phyloP scores from a whole-genome alignment of 805 yeast species.

The Wickerhamiella slavikovae region DNA sequence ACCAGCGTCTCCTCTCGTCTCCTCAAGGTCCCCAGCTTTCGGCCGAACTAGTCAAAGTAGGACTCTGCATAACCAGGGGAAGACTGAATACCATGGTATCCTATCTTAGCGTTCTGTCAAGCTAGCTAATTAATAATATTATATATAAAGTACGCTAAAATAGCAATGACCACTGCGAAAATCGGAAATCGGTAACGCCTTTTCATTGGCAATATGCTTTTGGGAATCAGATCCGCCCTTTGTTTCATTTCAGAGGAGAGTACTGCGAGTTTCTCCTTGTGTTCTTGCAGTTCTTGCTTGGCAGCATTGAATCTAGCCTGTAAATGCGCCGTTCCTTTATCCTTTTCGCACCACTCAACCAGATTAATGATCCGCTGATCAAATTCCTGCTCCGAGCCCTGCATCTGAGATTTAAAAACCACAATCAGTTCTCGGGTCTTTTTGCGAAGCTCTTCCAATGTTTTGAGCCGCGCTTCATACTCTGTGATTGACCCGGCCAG shows the following conservation, averaged over 20 bases:
- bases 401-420: constrained; percentile 9
- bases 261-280: constrained; percentile 10
- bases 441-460: constrained; percentile 10
- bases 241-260: background rate
- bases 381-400: constrained; percentile 7
- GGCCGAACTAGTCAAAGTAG: constrained; percentile 41
- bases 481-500: constrained; percentile 8
- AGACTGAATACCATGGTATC: constrained; percentile 60
- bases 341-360: constrained; percentile 10
- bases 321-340: constrained; percentile 10
- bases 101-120: constrained; percentile 38
- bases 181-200: too few species aligned
- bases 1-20: constrained; percentile 24
- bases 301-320: constrained; percentile 12
- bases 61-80: constrained; percentile 41
- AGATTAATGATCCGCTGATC: constrained; percentile 11
- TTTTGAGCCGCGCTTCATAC: constrained; percentile 11
- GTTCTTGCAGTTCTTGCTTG: constrained; percentile 9
- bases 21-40: constrained; percentile 31
- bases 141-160: background rate
- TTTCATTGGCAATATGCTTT: background rate
- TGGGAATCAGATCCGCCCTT: background rate
- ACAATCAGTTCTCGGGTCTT: constrained; percentile 8
- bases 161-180: background rate
- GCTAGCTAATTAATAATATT: background rate